Evolutionary conservation across 2,329 filamentous ascomycete genomes (phyloP).

Genomic region (Periconia sp.): DNA sequence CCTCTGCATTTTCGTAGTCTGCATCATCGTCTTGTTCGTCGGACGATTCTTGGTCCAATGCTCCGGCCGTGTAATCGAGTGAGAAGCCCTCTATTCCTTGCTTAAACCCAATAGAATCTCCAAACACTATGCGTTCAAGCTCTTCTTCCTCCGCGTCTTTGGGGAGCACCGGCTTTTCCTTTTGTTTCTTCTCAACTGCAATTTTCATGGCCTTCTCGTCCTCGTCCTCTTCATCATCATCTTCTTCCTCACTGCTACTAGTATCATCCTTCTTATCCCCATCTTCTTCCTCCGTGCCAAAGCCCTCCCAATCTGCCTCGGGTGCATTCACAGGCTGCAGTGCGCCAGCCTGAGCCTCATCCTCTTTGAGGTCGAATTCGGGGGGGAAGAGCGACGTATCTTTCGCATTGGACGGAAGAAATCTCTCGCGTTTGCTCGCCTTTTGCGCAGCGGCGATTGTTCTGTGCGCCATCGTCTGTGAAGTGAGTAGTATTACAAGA

Average conservation of each 20-base stretch:
- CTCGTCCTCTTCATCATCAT: slow-evolving; percentile 2
- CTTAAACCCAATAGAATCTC: slow-evolving; percentile 80
- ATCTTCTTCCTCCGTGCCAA: slow-evolving; percentile 10
- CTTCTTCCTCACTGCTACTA: neutral
- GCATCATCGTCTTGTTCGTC: slow-evolving; percentile 51
- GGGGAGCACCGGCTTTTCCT: slow-evolving; percentile 46
- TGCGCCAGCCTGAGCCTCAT: slow-evolving; percentile 21
- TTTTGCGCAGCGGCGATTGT: slow-evolving; percentile 21
- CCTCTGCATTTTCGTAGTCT: slow-evolving; percentile 66
- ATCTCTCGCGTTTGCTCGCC: slow-evolving; percentile 23
- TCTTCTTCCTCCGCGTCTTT: slow-evolving; percentile 85
- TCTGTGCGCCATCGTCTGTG: slow-evolving; percentile 31
- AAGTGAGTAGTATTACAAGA: slow-evolving; percentile 13
- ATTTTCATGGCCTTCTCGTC: slow-evolving; percentile 25
- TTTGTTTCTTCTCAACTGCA: slow-evolving; percentile 14
- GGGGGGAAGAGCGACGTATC: slow-evolving; percentile 12
- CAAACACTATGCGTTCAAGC: slow-evolving; percentile 85
- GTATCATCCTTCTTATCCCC: slow-evolving; percentile 1
- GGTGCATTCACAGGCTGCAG: slow-evolving; percentile 17
- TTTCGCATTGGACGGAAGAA: slow-evolving; percentile 16
- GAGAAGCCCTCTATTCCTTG: slow-evolving; percentile 67
- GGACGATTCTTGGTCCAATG: slow-evolving; percentile 32
- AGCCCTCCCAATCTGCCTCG: slow-evolving; percentile 30
- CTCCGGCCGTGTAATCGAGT: slow-evolving; percentile 43
- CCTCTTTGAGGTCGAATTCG: slow-evolving; percentile 23